Evolutionary conservation across 306 rosid species (phyloP), one percentile per base, ranked within the genome.

Genomic region (Cucurbita maxima): DNA sequence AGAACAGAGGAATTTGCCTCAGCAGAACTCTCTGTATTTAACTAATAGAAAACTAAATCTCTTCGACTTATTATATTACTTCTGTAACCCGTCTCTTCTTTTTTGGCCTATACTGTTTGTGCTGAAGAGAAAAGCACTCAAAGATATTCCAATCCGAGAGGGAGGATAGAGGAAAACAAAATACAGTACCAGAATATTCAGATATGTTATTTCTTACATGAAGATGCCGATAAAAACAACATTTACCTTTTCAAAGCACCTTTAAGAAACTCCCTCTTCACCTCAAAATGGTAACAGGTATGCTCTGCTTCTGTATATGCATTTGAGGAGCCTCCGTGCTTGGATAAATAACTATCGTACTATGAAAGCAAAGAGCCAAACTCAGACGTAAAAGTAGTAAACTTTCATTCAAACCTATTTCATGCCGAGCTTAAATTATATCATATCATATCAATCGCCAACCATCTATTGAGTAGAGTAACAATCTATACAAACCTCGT

Each of bases 251-350:
- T 78, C 89, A 94, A 86, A 51, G 98, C 89, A 80, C 92, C 99
- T 79, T 85, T 86, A 61, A 94, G 87, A 86, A 79, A 91, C 79
- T 94, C 99, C 47, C 78, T 86, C 78, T 90, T 90, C 63, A 94
- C 99, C 81, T 90, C 99, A 81, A 94, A 94, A 84, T 94, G 95
- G 81, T 94, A 94, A 90, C 96, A 90, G n/a, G 99, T 94, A 81
- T 87, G 83, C 81, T 94, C 97, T 22, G 89, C 76, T 82, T 91
- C 96, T 37, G 99, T 94, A 79, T 86, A 94, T 38, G 99, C 99
- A 79, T 94, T 94, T 79, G 99, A 90, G 56, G 91, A 85, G 34
- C 99, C 99, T 76, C 99, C 99, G 61, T 94, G 99, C 82, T 94
- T 94, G 81, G 96, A 94, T 88, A 94, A 85, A 85, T 89, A 94